Percentiles rank a stretch among this genome's conserved stretches.
Evolutionary conservation across 2,329 filamentous ascomycete genomes (phyloP).

Genomic region (Aspergillus eucalypticola): DNA sequence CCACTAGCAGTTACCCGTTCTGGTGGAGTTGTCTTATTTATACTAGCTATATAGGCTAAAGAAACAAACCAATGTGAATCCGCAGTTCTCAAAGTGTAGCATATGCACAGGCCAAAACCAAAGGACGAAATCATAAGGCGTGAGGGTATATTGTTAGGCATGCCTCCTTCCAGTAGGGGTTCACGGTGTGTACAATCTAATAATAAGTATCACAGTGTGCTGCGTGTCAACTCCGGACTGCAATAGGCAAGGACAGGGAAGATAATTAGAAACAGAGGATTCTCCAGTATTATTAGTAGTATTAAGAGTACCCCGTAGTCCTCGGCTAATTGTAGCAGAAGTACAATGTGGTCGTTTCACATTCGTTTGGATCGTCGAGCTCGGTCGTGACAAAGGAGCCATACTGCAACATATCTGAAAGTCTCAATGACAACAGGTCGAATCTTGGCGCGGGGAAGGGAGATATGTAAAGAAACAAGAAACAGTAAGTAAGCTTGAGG

Average conservation of each 20-base stretch:
- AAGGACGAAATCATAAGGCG: not conserved
- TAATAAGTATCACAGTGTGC: not conserved
- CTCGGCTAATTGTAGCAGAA: constrained; percentile 21
- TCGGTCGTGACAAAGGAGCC: constrained; percentile 19
- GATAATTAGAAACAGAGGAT: not conserved
- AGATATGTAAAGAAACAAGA: not conserved
- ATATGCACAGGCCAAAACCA: not conserved
- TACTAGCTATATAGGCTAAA: constrained; percentile 2
- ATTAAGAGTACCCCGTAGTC: constrained; percentile 17
- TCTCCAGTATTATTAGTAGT: constrained; percentile 8
- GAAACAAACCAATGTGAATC: not conserved
- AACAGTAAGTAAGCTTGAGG: not conserved
- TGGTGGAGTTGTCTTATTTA: not conserved
- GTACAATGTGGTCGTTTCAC: constrained; percentile 32
- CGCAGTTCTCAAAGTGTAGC: not conserved
- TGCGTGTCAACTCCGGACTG: not conserved
- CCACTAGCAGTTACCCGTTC: not conserved
- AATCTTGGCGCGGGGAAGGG: not conserved
- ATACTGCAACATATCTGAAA: constrained; percentile 9
- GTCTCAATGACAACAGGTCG: constrained; percentile 3
- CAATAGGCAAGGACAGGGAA: not conserved
- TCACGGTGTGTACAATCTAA: not conserved
- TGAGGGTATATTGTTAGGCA: not conserved
- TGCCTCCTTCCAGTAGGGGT: not conserved
- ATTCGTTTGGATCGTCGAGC: constrained; percentile 31